Percentiles rank a stretch among this genome's conserved stretches.
Evolutionary conservation across 192 early-diverging fungal species (phyloP).

Genomic region (Podila horticola): DNA sequence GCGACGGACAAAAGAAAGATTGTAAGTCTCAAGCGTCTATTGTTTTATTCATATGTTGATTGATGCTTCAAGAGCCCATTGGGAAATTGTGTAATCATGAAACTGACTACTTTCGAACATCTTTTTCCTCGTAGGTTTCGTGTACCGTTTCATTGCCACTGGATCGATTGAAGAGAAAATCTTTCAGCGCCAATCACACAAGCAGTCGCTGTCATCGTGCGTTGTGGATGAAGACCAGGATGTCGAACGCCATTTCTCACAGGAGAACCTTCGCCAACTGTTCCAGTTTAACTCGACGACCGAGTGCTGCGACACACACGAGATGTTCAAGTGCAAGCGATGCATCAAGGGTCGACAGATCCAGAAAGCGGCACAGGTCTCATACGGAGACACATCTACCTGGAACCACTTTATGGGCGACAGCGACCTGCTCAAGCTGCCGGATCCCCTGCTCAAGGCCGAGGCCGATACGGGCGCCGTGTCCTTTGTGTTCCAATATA

Average conservation of each 20-base stretch:
- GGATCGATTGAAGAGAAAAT: constrained; percentile 99
- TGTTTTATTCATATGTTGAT: no score
- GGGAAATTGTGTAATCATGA: no score
- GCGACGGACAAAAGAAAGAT: constrained; percentile 84
- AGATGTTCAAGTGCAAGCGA: constrained; percentile 94
- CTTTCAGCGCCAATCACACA: constrained; percentile 92
- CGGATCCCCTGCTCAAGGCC: constrained; percentile 69
- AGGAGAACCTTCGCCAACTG: constrained; percentile 88
- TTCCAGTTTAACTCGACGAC: constrained; percentile 82
- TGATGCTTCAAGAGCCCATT: no score
- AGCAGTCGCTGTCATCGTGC: constrained; percentile 88
- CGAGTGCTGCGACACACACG: constrained; percentile 89
- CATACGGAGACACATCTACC: constrained; percentile 80
- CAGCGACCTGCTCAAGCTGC: constrained; percentile 62
- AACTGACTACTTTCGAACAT: background rate
- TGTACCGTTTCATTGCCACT: constrained; percentile 98
- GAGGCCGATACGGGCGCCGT: constrained; percentile 69
- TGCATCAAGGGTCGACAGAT: constrained; percentile 90
- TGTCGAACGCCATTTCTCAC: constrained; percentile 94
- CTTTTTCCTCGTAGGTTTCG: constrained; percentile 71
- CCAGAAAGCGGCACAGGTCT: constrained; percentile 67
- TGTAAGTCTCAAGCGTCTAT: constrained; percentile 44
- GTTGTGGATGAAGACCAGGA: constrained; percentile 96
- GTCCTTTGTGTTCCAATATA: constrained; percentile 86
- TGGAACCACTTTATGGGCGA: constrained; percentile 80